These are phyloP conservation scores for Epichloe amarillans DNA, from an alignment of 2,329 filamentous ascomycete species.

Conservation along the genomic window DNA sequence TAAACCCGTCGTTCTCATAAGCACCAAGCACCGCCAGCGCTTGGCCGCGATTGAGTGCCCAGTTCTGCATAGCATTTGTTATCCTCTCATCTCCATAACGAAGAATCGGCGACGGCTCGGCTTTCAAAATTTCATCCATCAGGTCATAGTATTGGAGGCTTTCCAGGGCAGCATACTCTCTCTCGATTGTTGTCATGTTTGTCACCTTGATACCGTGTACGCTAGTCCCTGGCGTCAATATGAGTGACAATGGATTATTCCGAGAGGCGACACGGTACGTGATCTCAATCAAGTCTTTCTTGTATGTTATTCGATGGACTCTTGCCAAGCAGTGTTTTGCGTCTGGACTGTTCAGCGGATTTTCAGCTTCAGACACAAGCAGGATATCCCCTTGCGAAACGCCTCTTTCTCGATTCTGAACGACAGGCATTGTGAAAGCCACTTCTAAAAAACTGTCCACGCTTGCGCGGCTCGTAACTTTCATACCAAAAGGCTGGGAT, in stretches of 20 bases:
- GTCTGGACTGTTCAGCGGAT: conserved; percentile 51
- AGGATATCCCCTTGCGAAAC: conserved; percentile 81
- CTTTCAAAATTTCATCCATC: conserved; percentile 80
- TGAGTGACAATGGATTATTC: conserved; percentile 46
- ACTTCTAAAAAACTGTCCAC: conserved; percentile 92
- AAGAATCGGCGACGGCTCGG: conserved; percentile 79
- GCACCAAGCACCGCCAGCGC: conserved; percentile 85
- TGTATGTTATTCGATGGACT: conserved; percentile 66
- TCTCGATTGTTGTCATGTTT: conserved; percentile 86
- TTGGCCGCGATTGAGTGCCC: conserved; percentile 77
- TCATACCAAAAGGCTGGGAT: conserved; percentile 72
- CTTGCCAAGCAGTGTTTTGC: conserved; percentile 76
- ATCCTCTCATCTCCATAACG: conserved; percentile 66
- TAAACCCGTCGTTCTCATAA: conserved; percentile 92
- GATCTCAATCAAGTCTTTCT: conserved; percentile 70
- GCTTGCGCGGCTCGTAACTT: conserved; percentile 72
- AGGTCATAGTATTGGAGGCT: conserved; percentile 92
- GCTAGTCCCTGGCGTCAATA: conserved; percentile 54
- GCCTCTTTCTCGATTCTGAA: conserved; percentile 56
- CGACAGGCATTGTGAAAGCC: conserved; percentile 63
- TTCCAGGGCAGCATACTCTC: conserved; percentile 85
- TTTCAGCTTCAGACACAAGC: conserved; percentile 61
- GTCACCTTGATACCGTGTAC: conserved; percentile 73
- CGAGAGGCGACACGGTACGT: conserved; percentile 68
- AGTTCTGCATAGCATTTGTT: conserved; percentile 56